phyloP scores from a whole-genome alignment of 441 rosid genomes.

The Theobroma grandiflorum region DNA sequence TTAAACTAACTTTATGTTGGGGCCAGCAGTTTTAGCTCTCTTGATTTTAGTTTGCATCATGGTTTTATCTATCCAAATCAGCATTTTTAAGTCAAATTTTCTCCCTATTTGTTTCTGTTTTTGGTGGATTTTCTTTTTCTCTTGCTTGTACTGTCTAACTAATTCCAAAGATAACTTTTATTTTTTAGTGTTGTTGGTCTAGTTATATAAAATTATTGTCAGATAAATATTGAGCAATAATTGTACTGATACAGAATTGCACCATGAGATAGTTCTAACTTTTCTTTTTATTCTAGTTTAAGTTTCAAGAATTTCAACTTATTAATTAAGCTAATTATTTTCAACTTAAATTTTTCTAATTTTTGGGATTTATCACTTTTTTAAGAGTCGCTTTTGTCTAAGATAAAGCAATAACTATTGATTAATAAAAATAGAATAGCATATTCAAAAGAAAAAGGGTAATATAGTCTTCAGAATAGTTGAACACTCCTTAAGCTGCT shows the following conservation, averaged over 20 bases:
- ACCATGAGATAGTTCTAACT: background rate
- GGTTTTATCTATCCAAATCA: background rate
- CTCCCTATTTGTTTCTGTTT: background rate
- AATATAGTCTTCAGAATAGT: too few relatives aligned
- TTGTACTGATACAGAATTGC: background rate
- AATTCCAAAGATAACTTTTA: background rate
- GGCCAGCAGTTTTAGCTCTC: background rate
- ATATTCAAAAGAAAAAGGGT: too few relatives aligned
- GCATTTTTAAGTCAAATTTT: conserved; percentile 7
- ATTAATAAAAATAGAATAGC: too few relatives aligned
- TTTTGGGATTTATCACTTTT: too few relatives aligned
- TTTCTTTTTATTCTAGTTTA: background rate
- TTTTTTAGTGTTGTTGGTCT: background rate
- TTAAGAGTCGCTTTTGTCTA: too few relatives aligned
- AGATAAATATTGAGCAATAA: background rate
- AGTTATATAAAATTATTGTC: background rate
- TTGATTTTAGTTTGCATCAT: background rate
- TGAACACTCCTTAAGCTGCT: background rate
- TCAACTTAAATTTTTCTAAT: too few relatives aligned
- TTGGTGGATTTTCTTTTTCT: background rate
- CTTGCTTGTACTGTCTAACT: background rate
- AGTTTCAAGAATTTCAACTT: background rate
- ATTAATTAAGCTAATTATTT: too few relatives aligned
- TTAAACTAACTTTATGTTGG: background rate
- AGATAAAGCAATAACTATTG: background rate